A percentile compares a stretch with the other conserved stretches of the same genome.
Conservation (phyloP, 345 rosid genomes). For the Eucalyptus dawsonii region DNA sequence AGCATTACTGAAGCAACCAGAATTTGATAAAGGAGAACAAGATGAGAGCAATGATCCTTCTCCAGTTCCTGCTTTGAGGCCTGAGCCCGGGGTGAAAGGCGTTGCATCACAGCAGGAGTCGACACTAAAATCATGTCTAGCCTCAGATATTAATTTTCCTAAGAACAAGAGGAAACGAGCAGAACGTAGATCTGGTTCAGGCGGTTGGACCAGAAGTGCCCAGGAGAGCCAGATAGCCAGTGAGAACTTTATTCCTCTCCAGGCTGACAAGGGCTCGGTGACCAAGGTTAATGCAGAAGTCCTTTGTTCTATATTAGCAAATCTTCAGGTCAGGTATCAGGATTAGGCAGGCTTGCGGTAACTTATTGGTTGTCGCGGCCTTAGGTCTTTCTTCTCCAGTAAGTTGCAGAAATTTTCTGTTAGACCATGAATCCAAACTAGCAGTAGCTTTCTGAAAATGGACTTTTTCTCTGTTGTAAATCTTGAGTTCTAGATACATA, state of each 20-base stretch:
- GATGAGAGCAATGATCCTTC: conserved; percentile 38
- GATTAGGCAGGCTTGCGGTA: not conserved
- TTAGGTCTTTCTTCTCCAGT: not conserved
- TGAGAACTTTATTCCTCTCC: conserved; percentile 1
- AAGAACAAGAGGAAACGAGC: conserved; percentile 84
- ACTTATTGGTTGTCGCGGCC: not conserved
- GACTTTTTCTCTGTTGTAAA: not conserved
- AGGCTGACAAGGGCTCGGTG: not conserved
- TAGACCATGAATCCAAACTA: not conserved
- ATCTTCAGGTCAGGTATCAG: not conserved
- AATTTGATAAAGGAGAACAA: conserved; percentile 35
- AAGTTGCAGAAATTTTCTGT: not conserved
- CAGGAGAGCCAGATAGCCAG: conserved; percentile 67
- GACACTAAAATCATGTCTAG: conserved; percentile 57
- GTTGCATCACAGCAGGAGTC: conserved; percentile 16
- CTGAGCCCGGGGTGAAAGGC: conserved; percentile 4
- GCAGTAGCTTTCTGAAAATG: not conserved
- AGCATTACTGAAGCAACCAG: conserved; percentile 6
- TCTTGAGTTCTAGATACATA: not conserved
- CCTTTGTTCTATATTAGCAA: not conserved
- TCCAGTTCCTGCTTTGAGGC: conserved; percentile 16
- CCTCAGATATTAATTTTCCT: conserved; percentile 55
- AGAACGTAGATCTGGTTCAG: conserved; percentile 64
- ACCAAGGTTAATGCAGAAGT: not conserved
- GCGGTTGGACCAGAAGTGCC: conserved; percentile 60